A percentile compares a stretch with the other conserved stretches of the same genome.
Conservation (phyloP, 2,329 filamentous ascomycete genomes). For the Lachnellula occidentalis region DNA sequence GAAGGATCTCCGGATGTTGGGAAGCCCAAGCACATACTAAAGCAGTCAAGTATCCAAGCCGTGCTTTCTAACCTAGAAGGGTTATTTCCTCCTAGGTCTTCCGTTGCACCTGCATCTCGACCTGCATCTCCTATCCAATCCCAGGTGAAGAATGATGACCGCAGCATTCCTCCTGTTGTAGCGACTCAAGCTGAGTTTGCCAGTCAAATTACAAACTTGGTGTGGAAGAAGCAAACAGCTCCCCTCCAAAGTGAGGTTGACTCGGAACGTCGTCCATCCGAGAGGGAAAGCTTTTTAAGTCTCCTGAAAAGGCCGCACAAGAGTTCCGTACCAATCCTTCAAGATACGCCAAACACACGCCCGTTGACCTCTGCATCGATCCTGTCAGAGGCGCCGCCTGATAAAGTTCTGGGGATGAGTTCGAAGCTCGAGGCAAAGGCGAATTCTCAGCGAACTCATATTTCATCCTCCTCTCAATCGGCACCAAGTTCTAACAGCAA, state of each 20-base stretch:
- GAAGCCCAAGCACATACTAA: constrained; percentile 17
- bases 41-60: not conserved
- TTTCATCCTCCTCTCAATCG: not conserved
- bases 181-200: constrained; percentile 1
- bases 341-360: not conserved
- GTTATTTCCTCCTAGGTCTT: not conserved
- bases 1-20: constrained; percentile 27
- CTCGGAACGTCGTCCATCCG: not conserved
- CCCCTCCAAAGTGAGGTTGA: not conserved
- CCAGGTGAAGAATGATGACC: not conserved
- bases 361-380: not conserved
- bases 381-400: not conserved
- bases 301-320: not conserved
- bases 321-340: not conserved
- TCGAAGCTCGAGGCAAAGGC: constrained; percentile 11
- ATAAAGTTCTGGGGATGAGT: constrained; percentile 1
- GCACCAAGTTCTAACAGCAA: not conserved
- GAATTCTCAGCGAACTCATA: not conserved
- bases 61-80: not conserved
- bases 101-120: not conserved
- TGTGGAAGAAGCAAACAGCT: not conserved
- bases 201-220: not conserved
- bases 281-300: not conserved
- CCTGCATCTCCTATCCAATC: constrained; percentile 5
- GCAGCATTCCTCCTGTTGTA: not conserved